These are phyloP conservation scores for Aspergillus funiculosus DNA, from an alignment of 495 filamentous ascomycete genomes.

Conservation along the genomic window DNA sequence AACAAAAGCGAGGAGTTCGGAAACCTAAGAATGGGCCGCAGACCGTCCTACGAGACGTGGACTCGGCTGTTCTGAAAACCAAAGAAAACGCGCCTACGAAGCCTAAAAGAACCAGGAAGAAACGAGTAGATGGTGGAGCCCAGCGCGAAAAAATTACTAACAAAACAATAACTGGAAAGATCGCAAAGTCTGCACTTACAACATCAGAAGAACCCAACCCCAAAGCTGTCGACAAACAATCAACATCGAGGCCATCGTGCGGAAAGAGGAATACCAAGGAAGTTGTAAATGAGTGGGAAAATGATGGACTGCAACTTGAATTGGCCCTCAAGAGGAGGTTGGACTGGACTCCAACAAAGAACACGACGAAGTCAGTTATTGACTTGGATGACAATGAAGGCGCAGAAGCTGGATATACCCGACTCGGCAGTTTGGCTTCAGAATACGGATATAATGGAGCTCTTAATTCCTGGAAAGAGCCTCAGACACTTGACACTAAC, in stretches of 20 bases:
- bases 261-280: constrained; percentile 1
- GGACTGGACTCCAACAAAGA: constrained; percentile 43
- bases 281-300: constrained; percentile 11
- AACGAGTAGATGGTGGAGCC: constrained; percentile 15
- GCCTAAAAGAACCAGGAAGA: constrained; percentile 15
- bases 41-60: neutral
- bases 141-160: constrained; percentile 25
- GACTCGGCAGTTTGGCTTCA: constrained; percentile 28
- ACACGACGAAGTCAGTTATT: constrained; percentile 11
- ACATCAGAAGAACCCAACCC: constrained; percentile 14
- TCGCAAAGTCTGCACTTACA: constrained; percentile 27
- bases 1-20: constrained; percentile 18
- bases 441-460: constrained; percentile 32
- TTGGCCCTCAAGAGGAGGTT: constrained; percentile 33
- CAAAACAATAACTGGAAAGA: constrained; percentile 33
- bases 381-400: constrained; percentile 11
- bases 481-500: constrained; percentile 8
- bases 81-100: constrained; percentile 20
- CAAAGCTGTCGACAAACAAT: constrained; percentile 4
- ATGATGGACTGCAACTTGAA: constrained; percentile 30
- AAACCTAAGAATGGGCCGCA: constrained; percentile 15
- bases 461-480: constrained; percentile 9
- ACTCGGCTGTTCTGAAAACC: constrained; percentile 1
- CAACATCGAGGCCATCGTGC: neutral
- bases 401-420: neutral